Evolutionary conservation across 2,329 filamentous ascomycete genomes (phyloP).

Genomic region (Leptographium procerum): DNA sequence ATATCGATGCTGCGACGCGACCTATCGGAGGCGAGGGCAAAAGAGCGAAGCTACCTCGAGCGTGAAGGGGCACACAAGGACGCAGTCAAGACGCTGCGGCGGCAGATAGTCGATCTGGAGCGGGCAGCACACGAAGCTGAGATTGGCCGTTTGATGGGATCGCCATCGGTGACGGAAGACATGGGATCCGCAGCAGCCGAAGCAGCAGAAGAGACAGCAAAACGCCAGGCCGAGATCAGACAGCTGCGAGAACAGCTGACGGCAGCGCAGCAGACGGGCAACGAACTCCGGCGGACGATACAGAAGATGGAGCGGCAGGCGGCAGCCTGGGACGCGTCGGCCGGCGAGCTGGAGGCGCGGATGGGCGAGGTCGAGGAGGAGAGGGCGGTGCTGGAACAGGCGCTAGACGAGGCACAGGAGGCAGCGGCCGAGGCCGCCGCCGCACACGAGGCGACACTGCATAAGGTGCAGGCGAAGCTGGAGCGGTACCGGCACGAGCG

Average conservation of each 20-base stretch:
- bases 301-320: conserved; percentile 38
- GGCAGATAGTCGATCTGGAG: conserved; percentile 55
- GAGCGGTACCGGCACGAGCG: conserved; percentile 40
- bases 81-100: conserved; percentile 49
- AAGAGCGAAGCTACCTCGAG: conserved; percentile 52
- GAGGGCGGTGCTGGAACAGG: conserved; percentile 44
- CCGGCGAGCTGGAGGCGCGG: conserved; percentile 25
- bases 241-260: conserved; percentile 50
- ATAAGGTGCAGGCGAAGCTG: conserved; percentile 34
- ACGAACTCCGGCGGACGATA: conserved; percentile 38
- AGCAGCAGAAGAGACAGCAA: conserved; percentile 9
- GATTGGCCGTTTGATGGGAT: conserved; percentile 34
- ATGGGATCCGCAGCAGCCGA: conserved; percentile 26
- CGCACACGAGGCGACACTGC: conserved; percentile 26
- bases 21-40: conserved; percentile 51
- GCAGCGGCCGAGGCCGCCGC: conserved; percentile 36
- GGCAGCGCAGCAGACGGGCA: conserved; percentile 41
- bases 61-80: conserved; percentile 56
- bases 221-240: background rate
- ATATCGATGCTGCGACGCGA: conserved; percentile 51
- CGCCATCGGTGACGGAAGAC: conserved; percentile 30
- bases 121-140: conserved; percentile 53
- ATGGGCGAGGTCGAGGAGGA: conserved; percentile 48
- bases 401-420: conserved; percentile 42
- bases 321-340: conserved; percentile 16